Evolutionary conservation across 306 rosid genomes (phyloP), one percentile per base, ranked within the genome.

Genomic region (Sophora flavescens): DNA sequence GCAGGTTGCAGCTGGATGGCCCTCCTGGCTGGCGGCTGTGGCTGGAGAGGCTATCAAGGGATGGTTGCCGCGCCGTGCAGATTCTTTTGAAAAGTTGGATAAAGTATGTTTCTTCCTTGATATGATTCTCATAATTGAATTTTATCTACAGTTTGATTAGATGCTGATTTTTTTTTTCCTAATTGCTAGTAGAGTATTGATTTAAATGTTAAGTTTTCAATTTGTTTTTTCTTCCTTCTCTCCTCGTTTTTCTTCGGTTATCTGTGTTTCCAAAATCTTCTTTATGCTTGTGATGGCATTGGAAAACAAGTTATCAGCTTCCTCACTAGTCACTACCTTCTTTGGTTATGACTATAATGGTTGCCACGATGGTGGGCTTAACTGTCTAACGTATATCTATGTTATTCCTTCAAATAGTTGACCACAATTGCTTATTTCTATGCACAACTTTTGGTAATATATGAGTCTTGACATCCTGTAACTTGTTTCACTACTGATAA

Each of bases 1-100:
- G 80, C 97, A 92, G 78, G 82, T 92, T 81, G 95, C 98, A 7
- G 98, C 96, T 65, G 98, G 97, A n/a, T 95, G 98, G 98, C 98
- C 98, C 0, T 78, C 93, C 6, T 95, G 98, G 98, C 76, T 95
- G 77, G 95, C 93, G 41, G 96, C 96, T 7, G 97, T 92, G 74
- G 98, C 98, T 42, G 98, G 97, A 70, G 98, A 92, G 81, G 98
- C 98, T 80, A 89, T 95, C 86, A 85, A 87, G 70, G 98, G 98
- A 75, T 95, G 97, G 98, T 66, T 91, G 57, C 97, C 97, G 0
- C 93, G 98, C 13, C 91, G 96, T 3, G 98, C 97, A 0, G 98
- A 95, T 85, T 95, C 98, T 41, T 95, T 95, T 77, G 96, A 95
- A 93, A 92, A 92, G 78, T 84, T 95, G 71, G 97, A 95, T 89